Conservation (phyloP, 805 yeast genomes). For the Kuraishia molischiana region DNA sequence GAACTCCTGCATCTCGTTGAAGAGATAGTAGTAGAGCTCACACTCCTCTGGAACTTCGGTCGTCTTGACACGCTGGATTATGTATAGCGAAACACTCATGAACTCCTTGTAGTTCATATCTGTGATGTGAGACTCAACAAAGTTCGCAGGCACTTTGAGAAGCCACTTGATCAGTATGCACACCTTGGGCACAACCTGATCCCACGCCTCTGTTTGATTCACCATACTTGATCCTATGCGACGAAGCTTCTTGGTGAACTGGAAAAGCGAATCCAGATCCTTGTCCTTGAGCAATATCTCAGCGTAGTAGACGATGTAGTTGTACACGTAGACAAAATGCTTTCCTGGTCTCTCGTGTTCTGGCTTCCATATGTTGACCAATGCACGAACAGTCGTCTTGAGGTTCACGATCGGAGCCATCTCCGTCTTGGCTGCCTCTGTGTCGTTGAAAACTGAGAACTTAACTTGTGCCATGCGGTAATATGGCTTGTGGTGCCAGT, state of each 20-base stretch:
- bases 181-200: slow-evolving; percentile 38
- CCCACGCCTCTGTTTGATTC: slow-evolving; percentile 57
- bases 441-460: slow-evolving; percentile 42
- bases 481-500: slow-evolving; percentile 86
- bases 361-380: slow-evolving; percentile 89
- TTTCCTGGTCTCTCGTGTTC: slow-evolving; percentile 88
- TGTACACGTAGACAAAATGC: slow-evolving; percentile 70
- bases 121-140: slow-evolving; percentile 42
- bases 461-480: slow-evolving; percentile 60
- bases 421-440: slow-evolving; percentile 48
- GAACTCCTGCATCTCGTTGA: slow-evolving; percentile 47
- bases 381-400: slow-evolving; percentile 56
- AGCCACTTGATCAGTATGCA: slow-evolving; percentile 41
- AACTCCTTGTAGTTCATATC: slow-evolving; percentile 35
- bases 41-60: slow-evolving; percentile 27
- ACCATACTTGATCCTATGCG: slow-evolving; percentile 73
- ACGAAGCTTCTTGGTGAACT: slow-evolving; percentile 65
- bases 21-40: slow-evolving; percentile 28
- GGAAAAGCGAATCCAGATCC: slow-evolving; percentile 50
- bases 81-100: slow-evolving; percentile 23
- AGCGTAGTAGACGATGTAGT: slow-evolving; percentile 58
- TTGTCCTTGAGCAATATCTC: slow-evolving; percentile 39
- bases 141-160: slow-evolving; percentile 30
- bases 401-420: slow-evolving; percentile 55
- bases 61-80: slow-evolving; percentile 13